A percentile compares a stretch with the other conserved stretches of the same genome.
phyloP scores from a whole-genome alignment of 192 early-diverging fungal genomes.

The Coemansia sp. region DNA sequence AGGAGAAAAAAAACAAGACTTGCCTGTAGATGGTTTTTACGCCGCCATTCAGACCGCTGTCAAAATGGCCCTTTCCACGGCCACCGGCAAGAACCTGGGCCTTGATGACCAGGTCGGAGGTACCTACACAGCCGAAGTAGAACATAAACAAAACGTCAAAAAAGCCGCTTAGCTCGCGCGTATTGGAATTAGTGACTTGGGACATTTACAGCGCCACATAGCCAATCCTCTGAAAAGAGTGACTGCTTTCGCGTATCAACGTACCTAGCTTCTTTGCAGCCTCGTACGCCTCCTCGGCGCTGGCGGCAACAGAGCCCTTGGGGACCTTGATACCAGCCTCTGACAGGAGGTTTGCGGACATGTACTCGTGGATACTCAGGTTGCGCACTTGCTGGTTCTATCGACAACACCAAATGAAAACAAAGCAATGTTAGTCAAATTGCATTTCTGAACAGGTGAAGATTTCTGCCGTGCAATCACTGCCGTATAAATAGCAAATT shows the following conservation, averaged over 20 bases:
- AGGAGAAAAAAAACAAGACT: conserved; percentile 23
- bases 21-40: conserved; percentile 91
- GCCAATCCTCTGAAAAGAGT: background rate
- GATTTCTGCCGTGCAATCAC: background rate
- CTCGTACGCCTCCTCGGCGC: conserved; percentile 84
- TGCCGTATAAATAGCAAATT: background rate
- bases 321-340: conserved; percentile 93
- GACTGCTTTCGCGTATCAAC: conserved; percentile 3
- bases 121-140: conserved; percentile 31
- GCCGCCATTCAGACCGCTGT: conserved; percentile 94
- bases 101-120: conserved; percentile 75
- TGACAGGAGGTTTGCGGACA: conserved; percentile 88
- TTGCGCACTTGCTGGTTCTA: conserved; percentile 70
- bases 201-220: background rate
- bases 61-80: conserved; percentile 97
- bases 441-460: background rate
- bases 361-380: conserved; percentile 98
- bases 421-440: background rate
- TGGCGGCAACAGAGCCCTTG: conserved; percentile 82
- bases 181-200: background rate
- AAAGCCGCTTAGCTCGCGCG: background rate
- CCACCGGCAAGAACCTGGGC: conserved; percentile 97
- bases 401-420: background rate
- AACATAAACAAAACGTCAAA: background rate
- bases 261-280: conserved; percentile 79